Evolutionary conservation across 306 rosid species (phyloP).

Genomic region (Vicia sativa): DNA sequence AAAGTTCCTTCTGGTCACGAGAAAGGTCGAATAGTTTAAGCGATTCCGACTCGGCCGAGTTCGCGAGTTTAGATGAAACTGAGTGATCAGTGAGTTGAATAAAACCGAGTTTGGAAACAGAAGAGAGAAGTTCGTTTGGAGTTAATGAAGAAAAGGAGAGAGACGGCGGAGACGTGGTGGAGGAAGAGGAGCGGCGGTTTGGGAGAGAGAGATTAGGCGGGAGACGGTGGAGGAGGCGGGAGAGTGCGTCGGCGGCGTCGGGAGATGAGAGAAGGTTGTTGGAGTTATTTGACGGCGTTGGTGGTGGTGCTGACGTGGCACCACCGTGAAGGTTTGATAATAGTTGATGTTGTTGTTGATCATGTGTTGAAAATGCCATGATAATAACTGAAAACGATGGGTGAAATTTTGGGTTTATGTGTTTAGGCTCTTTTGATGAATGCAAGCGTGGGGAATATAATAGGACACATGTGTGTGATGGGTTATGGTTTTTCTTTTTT

Average conservation of each 20-base stretch:
- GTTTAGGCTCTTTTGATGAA: background rate
- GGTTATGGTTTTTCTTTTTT: no score
- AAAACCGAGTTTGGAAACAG: constrained; percentile 62
- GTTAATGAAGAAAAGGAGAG: constrained; percentile 50
- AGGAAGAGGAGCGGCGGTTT: constrained; percentile 43
- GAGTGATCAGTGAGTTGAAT: constrained; percentile 69
- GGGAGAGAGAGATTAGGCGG: constrained; percentile 84
- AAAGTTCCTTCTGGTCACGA: constrained; percentile 45
- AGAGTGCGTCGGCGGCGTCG: constrained; percentile 68
- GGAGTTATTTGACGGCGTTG: constrained; percentile 64
- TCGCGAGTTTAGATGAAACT: constrained; percentile 56
- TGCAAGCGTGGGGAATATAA: no score
- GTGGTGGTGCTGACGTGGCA: constrained; percentile 91
- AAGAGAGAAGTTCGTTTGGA: constrained; percentile 42
- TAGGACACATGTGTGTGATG: no score
- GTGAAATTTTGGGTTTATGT: background rate
- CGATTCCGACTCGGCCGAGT: constrained; percentile 79
- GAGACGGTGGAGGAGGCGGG: constrained; percentile 72
- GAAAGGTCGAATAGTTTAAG: constrained; percentile 63
- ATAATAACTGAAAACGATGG: background rate
- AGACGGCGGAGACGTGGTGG: constrained; percentile 54
- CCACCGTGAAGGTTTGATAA: constrained; percentile 51
- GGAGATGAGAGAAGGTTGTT: constrained; percentile 45
- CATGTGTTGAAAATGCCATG: constrained; percentile 67
- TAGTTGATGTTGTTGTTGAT: constrained; percentile 50